Conservation (phyloP, 768 basidiomycete species). For the Tephrocybe sp. region DNA sequence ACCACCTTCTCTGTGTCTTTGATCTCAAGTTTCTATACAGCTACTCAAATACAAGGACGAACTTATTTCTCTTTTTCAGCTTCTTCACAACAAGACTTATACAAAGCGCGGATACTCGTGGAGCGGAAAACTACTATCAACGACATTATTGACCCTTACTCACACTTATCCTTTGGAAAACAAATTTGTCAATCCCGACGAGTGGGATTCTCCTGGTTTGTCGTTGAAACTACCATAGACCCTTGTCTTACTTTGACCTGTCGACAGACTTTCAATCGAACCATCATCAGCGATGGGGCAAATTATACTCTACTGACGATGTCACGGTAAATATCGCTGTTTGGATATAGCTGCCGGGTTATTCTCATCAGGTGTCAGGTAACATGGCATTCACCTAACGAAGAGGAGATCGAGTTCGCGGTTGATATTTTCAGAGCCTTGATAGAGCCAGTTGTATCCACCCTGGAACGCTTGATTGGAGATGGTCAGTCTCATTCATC, state of each 20-base stretch:
- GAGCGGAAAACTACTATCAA: constrained; percentile 74
- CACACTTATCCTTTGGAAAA: constrained; percentile 82
- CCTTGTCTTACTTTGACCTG: neutral
- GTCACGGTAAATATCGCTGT: constrained; percentile 48
- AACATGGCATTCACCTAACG: constrained; percentile 74
- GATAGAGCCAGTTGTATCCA: constrained; percentile 57
- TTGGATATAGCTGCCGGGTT: neutral
- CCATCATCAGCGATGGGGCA: constrained; percentile 80
- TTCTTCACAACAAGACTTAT: constrained; percentile 67
- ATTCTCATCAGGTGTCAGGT: constrained; percentile 35
- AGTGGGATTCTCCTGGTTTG: constrained; percentile 71
- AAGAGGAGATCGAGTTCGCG: constrained; percentile 72
- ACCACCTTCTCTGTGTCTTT: neutral
- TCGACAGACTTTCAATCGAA: constrained; percentile 60
- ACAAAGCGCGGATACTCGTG: constrained; percentile 83
- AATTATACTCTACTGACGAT: constrained; percentile 66
- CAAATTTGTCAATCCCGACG: constrained; percentile 74
- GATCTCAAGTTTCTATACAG: constrained; percentile 31
- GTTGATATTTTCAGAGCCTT: constrained; percentile 65
- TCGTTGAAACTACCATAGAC: neutral
- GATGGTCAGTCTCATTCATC: constrained; percentile 34
- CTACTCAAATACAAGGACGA: constrained; percentile 62
- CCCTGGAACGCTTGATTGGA: constrained; percentile 55
- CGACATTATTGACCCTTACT: constrained; percentile 69
- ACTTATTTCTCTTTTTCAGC: constrained; percentile 55